Base-by-base conservation (phyloP, 139 green algal species). In the Closterium sp. region DNA sequence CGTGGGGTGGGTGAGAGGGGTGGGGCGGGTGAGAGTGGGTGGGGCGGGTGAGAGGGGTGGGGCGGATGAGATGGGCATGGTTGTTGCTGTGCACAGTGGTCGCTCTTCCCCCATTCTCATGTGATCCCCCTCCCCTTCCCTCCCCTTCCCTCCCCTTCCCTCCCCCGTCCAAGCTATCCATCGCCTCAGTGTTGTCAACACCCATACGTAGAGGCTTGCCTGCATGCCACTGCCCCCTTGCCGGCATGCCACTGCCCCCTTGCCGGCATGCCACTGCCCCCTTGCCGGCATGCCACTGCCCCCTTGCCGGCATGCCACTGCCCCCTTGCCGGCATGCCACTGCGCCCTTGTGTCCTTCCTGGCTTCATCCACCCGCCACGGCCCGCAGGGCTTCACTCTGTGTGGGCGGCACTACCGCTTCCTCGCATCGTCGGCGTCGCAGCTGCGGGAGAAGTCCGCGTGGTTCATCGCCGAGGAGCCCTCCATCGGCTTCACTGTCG, bases 321-420 rank as follows among this genome's bases (percentile, higher is more conserved):
- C 64, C 16, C 64, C 64, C 64, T 83, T 16, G 12, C 64, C 10
- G 12, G 10, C 64, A 28, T 16, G 64, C 64, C 64, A n/a, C n/a
- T n/a, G n/a, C n/a, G n/a, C n/a, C n/a, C n/a, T n/a, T n/a, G n/a
- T n/a, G n/a, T n/a, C n/a, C n/a, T n/a, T n/a, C n/a, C n/a, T n/a
- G n/a, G n/a, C n/a, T n/a, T n/a, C n/a, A n/a, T n/a, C n/a, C n/a
- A n/a, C n/a, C n/a, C n/a, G n/a, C n/a, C n/a, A n/a, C n/a, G n/a
- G n/a, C n/a, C n/a, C n/a, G n/a, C 34, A 93, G 33, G 90, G 90
- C 31, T 88, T 93, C n/a, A 55, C 34, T 2, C 31, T 93, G 83
- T 85, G 87, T 28, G 90, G 86, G 16, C 9, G 86, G 90, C 85
- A 55, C 5, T 93, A 90, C 66, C 30, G 16, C 33, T 93, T 90